phyloP scores from a whole-genome alignment of 129 eudicot species.

The Centella asiatica region DNA sequence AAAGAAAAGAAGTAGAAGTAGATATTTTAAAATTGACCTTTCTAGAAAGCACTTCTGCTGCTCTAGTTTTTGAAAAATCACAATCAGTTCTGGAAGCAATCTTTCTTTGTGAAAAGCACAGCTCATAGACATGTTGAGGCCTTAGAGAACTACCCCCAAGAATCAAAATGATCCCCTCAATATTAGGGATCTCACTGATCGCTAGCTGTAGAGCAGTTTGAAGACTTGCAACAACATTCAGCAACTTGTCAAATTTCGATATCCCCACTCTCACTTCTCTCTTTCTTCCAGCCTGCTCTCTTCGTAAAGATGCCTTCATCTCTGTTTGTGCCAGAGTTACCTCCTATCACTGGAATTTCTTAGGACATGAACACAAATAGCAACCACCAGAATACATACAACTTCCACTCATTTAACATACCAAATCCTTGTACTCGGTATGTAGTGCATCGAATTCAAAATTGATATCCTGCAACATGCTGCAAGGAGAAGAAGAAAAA shows the following conservation, averaged over 20 bases:
- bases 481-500: slow-evolving; percentile 18
- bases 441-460: slow-evolving; percentile 60
- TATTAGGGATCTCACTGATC: slow-evolving; percentile 53
- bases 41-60: slow-evolving; percentile 12
- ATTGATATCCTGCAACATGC: slow-evolving; percentile 76
- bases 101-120: slow-evolving; percentile 51
- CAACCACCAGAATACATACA: slow-evolving; percentile 4
- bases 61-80: slow-evolving; percentile 5
- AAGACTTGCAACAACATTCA: slow-evolving; percentile 45
- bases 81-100: slow-evolving; percentile 18
- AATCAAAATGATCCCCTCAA: slow-evolving; percentile 46
- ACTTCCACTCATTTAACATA: slow-evolving; percentile 20
- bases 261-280: slow-evolving; percentile 78
- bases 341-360: slow-evolving; percentile 37
- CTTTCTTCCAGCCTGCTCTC: slow-evolving; percentile 59
- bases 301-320: slow-evolving; percentile 45
- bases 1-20: no score
- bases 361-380: slow-evolving; percentile 3
- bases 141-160: slow-evolving; percentile 79
- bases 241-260: slow-evolving; percentile 66
- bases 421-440: slow-evolving; percentile 65
- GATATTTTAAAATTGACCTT: neutral
- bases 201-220: slow-evolving; percentile 58
- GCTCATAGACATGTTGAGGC: slow-evolving; percentile 72
- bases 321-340: slow-evolving; percentile 44